Percentiles rank a stretch among this genome's conserved stretches.
Conservation (phyloP, 2,329 filamentous ascomycete genomes). For the Xylariaceae sp. region DNA sequence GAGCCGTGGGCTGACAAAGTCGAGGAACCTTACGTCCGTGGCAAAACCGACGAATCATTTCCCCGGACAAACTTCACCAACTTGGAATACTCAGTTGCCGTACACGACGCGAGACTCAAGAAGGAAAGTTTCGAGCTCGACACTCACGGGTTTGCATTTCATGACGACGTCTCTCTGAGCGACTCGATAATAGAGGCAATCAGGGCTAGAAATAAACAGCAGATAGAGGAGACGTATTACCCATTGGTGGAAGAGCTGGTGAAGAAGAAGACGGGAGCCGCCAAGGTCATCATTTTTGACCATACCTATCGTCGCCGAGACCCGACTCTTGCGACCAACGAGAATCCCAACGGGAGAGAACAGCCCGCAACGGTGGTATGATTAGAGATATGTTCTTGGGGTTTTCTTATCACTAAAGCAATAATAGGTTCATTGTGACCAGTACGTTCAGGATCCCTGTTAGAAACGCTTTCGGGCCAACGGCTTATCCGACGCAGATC, state of each 20-base stretch:
- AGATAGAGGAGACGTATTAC: conserved; percentile 5
- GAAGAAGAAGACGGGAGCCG: conserved; percentile 12
- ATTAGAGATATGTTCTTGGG: too few species aligned
- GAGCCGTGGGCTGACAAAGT: conserved; percentile 2
- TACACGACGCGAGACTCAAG: not conserved
- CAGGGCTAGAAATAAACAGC: not conserved
- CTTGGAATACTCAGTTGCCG: not conserved
- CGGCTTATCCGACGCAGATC: not conserved
- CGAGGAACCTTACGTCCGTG: conserved; percentile 4
- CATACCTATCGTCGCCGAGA: conserved; percentile 12
- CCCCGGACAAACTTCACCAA: not conserved
- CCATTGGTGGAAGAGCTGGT: conserved; percentile 9
- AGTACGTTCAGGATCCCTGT: not conserved
- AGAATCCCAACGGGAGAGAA: conserved; percentile 13
- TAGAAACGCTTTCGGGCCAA: not conserved
- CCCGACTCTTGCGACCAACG: not conserved
- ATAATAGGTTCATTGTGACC: not conserved
- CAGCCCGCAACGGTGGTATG: conserved; percentile 17
- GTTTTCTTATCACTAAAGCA: not conserved
- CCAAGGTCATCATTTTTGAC: conserved; percentile 16
- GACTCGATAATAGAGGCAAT: not conserved
- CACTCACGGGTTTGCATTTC: not conserved
- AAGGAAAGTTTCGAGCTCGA: not conserved
- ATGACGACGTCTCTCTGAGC: not conserved
- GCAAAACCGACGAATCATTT: not conserved